Conservation (phyloP, 2,329 filamentous ascomycete genomes). For the Monosporascus ibericus region DNA sequence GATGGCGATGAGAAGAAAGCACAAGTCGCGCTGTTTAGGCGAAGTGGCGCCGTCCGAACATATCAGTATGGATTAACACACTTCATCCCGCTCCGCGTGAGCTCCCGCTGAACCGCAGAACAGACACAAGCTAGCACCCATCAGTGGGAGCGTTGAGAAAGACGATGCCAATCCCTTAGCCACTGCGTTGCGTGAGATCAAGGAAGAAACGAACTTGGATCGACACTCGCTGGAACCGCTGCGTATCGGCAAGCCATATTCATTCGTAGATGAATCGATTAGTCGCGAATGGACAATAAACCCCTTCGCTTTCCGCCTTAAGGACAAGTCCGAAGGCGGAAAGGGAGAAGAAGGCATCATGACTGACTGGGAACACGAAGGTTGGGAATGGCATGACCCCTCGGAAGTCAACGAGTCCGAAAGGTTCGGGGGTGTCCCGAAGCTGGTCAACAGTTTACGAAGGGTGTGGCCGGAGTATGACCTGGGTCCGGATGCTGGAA, state of each 20-base stretch:
- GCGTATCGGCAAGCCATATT: slow-evolving; percentile 52
- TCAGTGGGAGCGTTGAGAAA: slow-evolving; percentile 55
- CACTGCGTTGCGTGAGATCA: slow-evolving; percentile 57
- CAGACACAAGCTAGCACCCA: slow-evolving; percentile 52
- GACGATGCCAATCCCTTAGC: slow-evolving; percentile 45
- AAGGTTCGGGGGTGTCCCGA: slow-evolving; percentile 47
- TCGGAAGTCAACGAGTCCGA: slow-evolving; percentile 39
- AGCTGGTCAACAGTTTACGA: slow-evolving; percentile 49
- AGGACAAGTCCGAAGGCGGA: slow-evolving; percentile 27
- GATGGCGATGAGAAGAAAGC: slow-evolving; percentile 28
- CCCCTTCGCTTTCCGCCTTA: slow-evolving; percentile 55
- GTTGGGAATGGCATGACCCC: slow-evolving; percentile 52
- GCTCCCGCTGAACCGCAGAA: slow-evolving; percentile 5
- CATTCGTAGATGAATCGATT: slow-evolving; percentile 46
- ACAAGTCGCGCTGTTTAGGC: slow-evolving; percentile 54
- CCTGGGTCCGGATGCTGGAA: slow-evolving; percentile 38
- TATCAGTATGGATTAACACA: slow-evolving; percentile 44
- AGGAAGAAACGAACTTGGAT: slow-evolving; percentile 55
- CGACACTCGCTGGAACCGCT: slow-evolving; percentile 40
- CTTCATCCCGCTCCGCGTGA: not conserved
- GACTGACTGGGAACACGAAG: slow-evolving; percentile 58
- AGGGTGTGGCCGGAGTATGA: slow-evolving; percentile 55
- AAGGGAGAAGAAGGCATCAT: slow-evolving; percentile 39
- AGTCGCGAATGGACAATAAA: slow-evolving; percentile 56
- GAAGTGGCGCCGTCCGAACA: slow-evolving; percentile 52